phyloP scores from a whole-genome alignment of 2,329 filamentous ascomycete genomes.

The Sporothrix globosa region DNA sequence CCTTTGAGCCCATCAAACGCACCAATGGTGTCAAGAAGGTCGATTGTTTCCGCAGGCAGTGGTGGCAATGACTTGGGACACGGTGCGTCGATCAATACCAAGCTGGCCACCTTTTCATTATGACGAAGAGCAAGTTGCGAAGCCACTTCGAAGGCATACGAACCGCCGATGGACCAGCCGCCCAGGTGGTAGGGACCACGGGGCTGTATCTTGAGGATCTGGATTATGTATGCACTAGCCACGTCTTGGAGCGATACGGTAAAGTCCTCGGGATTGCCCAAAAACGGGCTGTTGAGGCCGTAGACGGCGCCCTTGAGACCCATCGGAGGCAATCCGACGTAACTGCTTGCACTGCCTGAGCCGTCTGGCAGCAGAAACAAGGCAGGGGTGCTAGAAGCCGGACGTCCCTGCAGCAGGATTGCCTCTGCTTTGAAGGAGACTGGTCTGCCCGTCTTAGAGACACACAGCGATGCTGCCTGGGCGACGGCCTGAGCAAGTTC shows the following conservation, averaged over 20 bases:
- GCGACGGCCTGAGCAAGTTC: constrained; percentile 5
- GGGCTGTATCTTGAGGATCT: constrained; percentile 20
- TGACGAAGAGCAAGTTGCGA: constrained; percentile 12
- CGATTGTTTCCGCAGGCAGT: constrained; percentile 6
- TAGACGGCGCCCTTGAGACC: constrained; percentile 24
- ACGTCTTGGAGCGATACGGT: constrained; percentile 11
- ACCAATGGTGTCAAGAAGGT: constrained; percentile 7
- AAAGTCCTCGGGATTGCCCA: constrained; percentile 2
- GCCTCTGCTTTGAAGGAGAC: neutral
- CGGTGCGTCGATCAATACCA: constrained; percentile 9
- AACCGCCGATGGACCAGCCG: constrained; percentile 24
- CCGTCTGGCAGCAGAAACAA: constrained; percentile 21
- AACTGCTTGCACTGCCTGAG: constrained; percentile 25
- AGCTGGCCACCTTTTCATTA: constrained; percentile 10
- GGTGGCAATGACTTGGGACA: constrained; percentile 11
- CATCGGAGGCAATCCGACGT: constrained; percentile 18
- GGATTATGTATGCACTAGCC: neutral
- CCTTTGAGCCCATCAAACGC: constrained; percentile 1
- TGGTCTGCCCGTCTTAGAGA: neutral
- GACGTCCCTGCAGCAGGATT: constrained; percentile 7
- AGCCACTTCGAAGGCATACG: constrained; percentile 24
- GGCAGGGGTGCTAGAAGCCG: neutral
- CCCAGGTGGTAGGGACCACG: constrained; percentile 18
- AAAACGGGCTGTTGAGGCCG: constrained; percentile 26
- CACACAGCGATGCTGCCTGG: neutral